Evolutionary conservation across 73 alveolate genomes (phyloP).

Genomic region (Paramecium caudatum): DNA sequence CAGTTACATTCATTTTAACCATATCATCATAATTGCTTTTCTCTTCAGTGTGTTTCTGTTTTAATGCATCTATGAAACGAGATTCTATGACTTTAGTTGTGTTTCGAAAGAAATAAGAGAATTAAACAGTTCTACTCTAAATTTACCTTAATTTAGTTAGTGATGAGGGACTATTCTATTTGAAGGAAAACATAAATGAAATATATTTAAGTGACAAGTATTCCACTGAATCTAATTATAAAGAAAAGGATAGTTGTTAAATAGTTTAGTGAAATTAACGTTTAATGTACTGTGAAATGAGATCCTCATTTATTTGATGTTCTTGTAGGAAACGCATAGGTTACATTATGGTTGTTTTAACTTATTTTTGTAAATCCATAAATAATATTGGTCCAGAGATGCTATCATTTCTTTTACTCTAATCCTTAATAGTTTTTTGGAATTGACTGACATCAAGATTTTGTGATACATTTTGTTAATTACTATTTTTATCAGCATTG

Average conservation of each 20-base stretch:
- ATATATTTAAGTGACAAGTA: slow-evolving; percentile 55
- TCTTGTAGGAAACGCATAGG: background rate
- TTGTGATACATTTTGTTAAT: background rate
- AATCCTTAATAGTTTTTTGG: slow-evolving; percentile 48
- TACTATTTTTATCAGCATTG: slow-evolving; percentile 31
- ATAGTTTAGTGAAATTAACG: slow-evolving; percentile 45
- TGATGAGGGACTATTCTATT: slow-evolving; percentile 45
- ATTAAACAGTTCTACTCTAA: slow-evolving; percentile 46
- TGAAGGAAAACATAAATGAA: slow-evolving; percentile 40
- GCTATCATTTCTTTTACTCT: slow-evolving; percentile 18
- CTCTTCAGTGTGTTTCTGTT: slow-evolving; percentile 21
- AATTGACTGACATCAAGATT: slow-evolving; percentile 56
- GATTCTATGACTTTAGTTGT: slow-evolving; percentile 37
- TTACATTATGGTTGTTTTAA: background rate
- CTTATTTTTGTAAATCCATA: background rate
- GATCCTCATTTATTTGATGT: slow-evolving; percentile 16
- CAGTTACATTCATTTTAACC: slow-evolving; percentile 48
- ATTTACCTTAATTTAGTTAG: slow-evolving; percentile 16
- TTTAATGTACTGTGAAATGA: slow-evolving; percentile 6
- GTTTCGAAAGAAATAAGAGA: slow-evolving; percentile 33
- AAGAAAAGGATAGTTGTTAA: slow-evolving; percentile 32
- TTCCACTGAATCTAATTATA: slow-evolving; percentile 20
- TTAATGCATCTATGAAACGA: slow-evolving; percentile 2
- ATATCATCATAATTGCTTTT: background rate
- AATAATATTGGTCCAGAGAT: background rate